These are phyloP conservation scores for Melampsora americana DNA, from an alignment of 1,284 basidiomycete genomes.

Conservation along the genomic window DNA sequence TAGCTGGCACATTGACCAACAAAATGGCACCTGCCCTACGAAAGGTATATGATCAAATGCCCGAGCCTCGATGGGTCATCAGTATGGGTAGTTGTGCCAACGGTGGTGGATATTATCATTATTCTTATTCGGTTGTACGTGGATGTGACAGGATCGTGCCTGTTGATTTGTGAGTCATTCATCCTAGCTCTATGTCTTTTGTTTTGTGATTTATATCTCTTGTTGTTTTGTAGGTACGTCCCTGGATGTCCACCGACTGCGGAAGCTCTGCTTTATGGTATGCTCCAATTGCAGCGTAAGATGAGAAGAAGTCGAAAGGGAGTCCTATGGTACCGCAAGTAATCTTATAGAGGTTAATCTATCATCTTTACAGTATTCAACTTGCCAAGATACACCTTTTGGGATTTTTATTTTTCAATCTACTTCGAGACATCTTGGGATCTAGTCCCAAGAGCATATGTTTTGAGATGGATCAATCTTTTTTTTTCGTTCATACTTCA, in stretches of 20 bases:
- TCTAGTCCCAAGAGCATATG: no score
- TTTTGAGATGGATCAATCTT: no score
- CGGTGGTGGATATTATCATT: slow-evolving; percentile 94
- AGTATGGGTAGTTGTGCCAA: slow-evolving; percentile 99
- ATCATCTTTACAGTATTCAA: no score
- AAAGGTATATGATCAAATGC: slow-evolving; percentile 86
- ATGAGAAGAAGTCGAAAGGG: slow-evolving; percentile 87
- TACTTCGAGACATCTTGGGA: no score
- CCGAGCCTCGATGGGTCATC: slow-evolving; percentile 78
- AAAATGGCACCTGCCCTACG: slow-evolving; percentile 98
- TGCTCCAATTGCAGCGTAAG: slow-evolving; percentile 92
- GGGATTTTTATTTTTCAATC: no score
- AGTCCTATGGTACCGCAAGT: slow-evolving; percentile 70
- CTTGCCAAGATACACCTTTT: no score
- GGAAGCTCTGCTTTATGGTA: slow-evolving; percentile 67
- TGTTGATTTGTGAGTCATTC: slow-evolving; percentile 68
- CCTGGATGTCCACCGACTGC: slow-evolving; percentile 77
- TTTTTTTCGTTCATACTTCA: no score
- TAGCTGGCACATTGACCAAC: slow-evolving; percentile 97
- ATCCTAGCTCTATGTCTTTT: no score
- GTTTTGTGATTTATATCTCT: neutral
- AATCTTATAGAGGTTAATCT: neutral
- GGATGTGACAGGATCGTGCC: slow-evolving; percentile 99
- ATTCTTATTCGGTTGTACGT: slow-evolving; percentile 92
- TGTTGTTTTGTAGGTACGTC: slow-evolving; percentile 61